These are phyloP conservation scores for Suillus discolor DNA, from an alignment of 768 basidiomycete genomes.

Conservation along the genomic window DNA sequence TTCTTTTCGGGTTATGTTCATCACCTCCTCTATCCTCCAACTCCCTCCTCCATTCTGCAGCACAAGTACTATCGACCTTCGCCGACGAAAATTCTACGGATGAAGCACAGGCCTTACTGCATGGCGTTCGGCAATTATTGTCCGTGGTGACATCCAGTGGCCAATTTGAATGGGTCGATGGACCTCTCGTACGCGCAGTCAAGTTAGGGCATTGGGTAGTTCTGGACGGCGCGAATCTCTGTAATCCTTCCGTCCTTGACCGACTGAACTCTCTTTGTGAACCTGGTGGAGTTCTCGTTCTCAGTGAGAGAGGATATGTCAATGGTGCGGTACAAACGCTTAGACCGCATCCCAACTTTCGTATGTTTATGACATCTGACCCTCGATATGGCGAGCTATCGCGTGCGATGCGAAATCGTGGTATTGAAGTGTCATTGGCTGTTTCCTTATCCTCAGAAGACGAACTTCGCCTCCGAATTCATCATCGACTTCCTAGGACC, in stretches of 20 bases:
- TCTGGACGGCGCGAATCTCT: conserved; percentile 91
- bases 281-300: conserved; percentile 73
- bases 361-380: conserved; percentile 93
- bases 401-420: conserved; percentile 97
- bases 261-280: conserved; percentile 97
- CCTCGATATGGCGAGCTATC: conserved; percentile 92
- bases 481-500: conserved; percentile 49
- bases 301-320: conserved; percentile 89
- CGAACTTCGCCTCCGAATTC: conserved; percentile 43
- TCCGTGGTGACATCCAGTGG: conserved; percentile 37
- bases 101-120: conserved; percentile 21
- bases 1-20: conserved; percentile 22
- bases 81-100: conserved; percentile 20
- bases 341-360: conserved; percentile 84
- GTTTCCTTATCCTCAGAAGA: conserved; percentile 46
- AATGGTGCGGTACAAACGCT: conserved; percentile 74
- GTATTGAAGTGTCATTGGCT: conserved; percentile 76
- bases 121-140: conserved; percentile 21
- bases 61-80: conserved; percentile 26
- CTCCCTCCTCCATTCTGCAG: conserved; percentile 27
- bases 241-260: conserved; percentile 94
- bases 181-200: conserved; percentile 85
- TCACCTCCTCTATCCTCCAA: conserved; percentile 17
- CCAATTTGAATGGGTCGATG: conserved; percentile 94
- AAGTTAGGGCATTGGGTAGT: conserved; percentile 88